Evolutionary conservation across 192 early-diverging fungal genomes (phyloP), one percentile per base, ranked within the genome.

Genomic region (Rhizophagus prolifer): DNA sequence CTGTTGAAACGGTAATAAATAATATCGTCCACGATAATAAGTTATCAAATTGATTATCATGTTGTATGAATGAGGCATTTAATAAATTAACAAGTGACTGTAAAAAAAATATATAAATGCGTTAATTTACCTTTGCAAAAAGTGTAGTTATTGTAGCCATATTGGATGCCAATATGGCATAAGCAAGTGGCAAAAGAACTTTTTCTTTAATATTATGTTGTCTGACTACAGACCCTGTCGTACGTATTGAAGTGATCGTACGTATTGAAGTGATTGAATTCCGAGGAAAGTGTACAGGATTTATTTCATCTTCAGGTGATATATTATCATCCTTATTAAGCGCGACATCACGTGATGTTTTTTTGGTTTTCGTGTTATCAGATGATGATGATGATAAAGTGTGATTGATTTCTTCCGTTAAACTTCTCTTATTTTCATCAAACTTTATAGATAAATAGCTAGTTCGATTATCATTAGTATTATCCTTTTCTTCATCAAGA

Each of bases 61-160:
- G 86, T 34, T 90, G 84, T 81, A 91, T 87, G 13, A 93, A 75
- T 8, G 90, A 86, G 14, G 82, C 82, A 10, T 88, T 86, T 44
- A 95, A 78, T 78, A 95, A 82, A 69, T 95, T 89, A 72, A 94
- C 88, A 9, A 92, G 86, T n/a, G 91, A 86, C 77, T 63, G 13
- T 9, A 28, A 28, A 26, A 62, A 26, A 25, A 62, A n/a, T 3
- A 21, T 7, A 26, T 28, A 28, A 8, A 28, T 28, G 10, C 41
- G 41, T 44, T 44, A 44, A 44, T 44, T 14, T 26, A 63, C 61
- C 10, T 95, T 95, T 69, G 93, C 93, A 89, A 93, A 94, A 36
- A 95, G 79, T 0, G 91, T 91, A 23, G 91, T 92, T 38, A 93
- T 84, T 7, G 91, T 88, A 1, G 88, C 93, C 92, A 95, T 93